A percentile compares a stretch with the other conserved stretches of the same genome.
phyloP scores from a whole-genome alignment of 345 rosid species.

The Ailanthus altissimus region DNA sequence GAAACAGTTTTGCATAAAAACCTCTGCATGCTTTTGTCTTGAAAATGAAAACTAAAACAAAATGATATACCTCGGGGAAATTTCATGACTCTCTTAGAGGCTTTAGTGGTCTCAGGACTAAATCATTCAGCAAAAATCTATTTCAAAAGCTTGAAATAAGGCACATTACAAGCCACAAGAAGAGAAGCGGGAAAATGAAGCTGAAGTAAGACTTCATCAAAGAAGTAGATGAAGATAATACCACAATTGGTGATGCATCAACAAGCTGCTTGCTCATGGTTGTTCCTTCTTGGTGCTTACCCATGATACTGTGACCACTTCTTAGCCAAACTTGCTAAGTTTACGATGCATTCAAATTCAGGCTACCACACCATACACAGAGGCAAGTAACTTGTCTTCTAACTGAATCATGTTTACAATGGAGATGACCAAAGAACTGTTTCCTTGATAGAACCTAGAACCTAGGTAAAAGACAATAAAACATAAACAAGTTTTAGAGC shows the following conservation, averaged over 20 bases:
- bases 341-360: conserved; percentile 6
- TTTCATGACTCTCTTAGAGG: background rate
- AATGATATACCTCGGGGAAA: background rate
- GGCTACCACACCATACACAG: conserved; percentile 12
- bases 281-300: conserved; percentile 41
- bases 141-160: conserved; percentile 10
- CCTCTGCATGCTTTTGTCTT: background rate
- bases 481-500: background rate
- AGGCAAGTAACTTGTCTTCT: background rate
- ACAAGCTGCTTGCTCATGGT: conserved; percentile 32
- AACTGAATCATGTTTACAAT: background rate
- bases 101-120: background rate
- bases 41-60: background rate
- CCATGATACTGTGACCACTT: conserved; percentile 27
- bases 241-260: conserved; percentile 42
- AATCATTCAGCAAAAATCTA: background rate
- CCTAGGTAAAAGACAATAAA: background rate
- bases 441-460: conserved; percentile 12
- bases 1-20: background rate
- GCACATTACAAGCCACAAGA: background rate
- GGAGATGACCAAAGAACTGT: background rate
- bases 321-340: background rate
- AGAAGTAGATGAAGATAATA: conserved; percentile 19
- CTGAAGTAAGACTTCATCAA: conserved; percentile 1
- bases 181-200: background rate